Percentiles rank a stretch among this genome's conserved stretches.
Evolutionary conservation across 164 flowering plant genomes (phyloP).

Genomic region (Magnolia sinica): DNA sequence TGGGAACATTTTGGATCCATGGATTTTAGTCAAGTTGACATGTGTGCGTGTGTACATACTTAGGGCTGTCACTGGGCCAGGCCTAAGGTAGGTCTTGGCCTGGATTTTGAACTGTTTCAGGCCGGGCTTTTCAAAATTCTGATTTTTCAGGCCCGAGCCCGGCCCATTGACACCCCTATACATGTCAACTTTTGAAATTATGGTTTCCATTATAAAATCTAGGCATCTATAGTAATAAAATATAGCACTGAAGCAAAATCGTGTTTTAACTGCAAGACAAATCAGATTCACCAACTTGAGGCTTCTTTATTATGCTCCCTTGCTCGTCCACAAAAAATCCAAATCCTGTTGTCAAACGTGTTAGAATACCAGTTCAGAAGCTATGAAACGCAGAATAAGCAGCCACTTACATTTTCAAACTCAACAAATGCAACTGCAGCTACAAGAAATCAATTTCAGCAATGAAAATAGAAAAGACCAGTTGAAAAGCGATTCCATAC

Average conservation of each 20-base stretch:
- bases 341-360: constrained; percentile 57
- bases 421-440: not conserved
- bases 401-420: not conserved
- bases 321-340: constrained; percentile 75
- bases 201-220: too few relatives aligned
- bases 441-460: not conserved
- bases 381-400: not conserved
- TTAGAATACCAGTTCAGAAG: not conserved
- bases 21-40: not conserved
- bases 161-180: too few relatives aligned
- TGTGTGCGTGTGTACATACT: too few relatives aligned
- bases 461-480: not conserved
- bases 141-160: too few relatives aligned
- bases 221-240: too few relatives aligned
- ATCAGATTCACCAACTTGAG: constrained; percentile 60
- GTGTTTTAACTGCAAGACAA: not conserved
- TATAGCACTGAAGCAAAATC: not conserved
- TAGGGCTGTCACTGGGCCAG: too few relatives aligned
- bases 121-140: too few relatives aligned
- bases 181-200: too few relatives aligned
- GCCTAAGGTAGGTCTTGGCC: too few relatives aligned
- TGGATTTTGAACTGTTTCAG: too few relatives aligned
- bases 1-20: not conserved
- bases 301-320: constrained; percentile 75
- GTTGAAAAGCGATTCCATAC: not conserved